Evolutionary conservation across 2,329 filamentous ascomycete species (phyloP).

Genomic region (Byssothecium circinans): DNA sequence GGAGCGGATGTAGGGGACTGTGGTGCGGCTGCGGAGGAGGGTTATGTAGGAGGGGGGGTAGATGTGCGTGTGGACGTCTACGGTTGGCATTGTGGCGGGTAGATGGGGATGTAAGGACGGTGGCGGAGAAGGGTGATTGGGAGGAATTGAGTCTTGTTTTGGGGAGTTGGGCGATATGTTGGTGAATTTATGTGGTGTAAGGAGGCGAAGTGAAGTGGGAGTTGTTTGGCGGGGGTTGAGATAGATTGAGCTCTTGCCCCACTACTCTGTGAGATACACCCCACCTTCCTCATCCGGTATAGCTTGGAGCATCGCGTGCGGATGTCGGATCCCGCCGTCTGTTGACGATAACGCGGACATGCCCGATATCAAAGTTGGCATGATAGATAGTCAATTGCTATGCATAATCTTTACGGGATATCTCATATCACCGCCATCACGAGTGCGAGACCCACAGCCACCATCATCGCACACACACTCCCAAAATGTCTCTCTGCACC

Average conservation of each 20-base stretch:
- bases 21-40: constrained; percentile 58
- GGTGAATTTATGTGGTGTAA: not conserved
- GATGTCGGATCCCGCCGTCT: not conserved
- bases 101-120: not conserved
- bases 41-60: constrained; percentile 63
- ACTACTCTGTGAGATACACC: constrained; percentile 26
- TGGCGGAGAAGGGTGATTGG: too few relatives aligned
- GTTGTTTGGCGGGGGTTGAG: not conserved
- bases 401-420: too few relatives aligned
- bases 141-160: too few relatives aligned
- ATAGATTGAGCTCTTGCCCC: constrained; percentile 15
- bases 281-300: constrained; percentile 31
- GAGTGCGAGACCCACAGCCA: not conserved
- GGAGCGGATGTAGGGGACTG: constrained; percentile 71
- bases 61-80: constrained; percentile 66
- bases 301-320: not conserved
- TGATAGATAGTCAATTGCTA: too few relatives aligned
- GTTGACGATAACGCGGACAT: not conserved
- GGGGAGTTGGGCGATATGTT: too few relatives aligned
- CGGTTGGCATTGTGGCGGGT: constrained; percentile 44
- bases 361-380: not conserved
- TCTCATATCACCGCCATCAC: not conserved
- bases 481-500: not conserved
- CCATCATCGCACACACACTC: not conserved
- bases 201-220: not conserved